Evolutionary conservation across 2,329 filamentous ascomycete species (phyloP).

Genomic region (Clonostachys sp.): DNA sequence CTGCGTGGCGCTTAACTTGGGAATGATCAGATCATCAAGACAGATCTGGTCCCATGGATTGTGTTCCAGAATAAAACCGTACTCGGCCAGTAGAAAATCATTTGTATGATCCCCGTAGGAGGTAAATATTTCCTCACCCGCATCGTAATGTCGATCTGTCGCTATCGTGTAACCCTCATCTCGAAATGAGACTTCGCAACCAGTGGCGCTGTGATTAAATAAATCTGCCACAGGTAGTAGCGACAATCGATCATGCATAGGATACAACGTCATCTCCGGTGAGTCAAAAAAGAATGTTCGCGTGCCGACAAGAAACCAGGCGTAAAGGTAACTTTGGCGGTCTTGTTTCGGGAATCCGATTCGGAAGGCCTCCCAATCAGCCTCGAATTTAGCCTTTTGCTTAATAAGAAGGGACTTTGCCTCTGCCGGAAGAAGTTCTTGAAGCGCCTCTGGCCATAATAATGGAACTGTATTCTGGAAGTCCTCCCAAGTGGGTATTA

Average conservation of each 20-base stretch:
- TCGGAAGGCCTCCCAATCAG: slow-evolving; percentile 30
- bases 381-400: slow-evolving; percentile 40
- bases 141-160: slow-evolving; percentile 42
- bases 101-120: slow-evolving; percentile 69
- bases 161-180: slow-evolving; percentile 47
- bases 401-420: slow-evolving; percentile 41
- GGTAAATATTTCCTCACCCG: slow-evolving; percentile 62
- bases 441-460: slow-evolving; percentile 40
- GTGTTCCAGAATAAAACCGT: slow-evolving; percentile 43
- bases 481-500: slow-evolving; percentile 61
- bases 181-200: slow-evolving; percentile 48
- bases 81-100: slow-evolving; percentile 70
- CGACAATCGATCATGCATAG: slow-evolving; percentile 52
- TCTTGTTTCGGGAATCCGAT: slow-evolving; percentile 18
- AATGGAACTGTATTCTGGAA: slow-evolving; percentile 39
- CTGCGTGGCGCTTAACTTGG: slow-evolving; percentile 26
- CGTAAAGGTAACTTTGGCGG: slow-evolving; percentile 33
- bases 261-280: slow-evolving; percentile 26
- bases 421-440: slow-evolving; percentile 37
- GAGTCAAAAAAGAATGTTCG: slow-evolving; percentile 49
- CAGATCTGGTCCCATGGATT: slow-evolving; percentile 46
- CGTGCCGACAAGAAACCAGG: slow-evolving; percentile 51
- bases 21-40: slow-evolving; percentile 42
- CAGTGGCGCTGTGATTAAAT: slow-evolving; percentile 46
- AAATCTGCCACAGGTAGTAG: slow-evolving; percentile 65